Evolutionary conservation across 1,284 basidiomycete species (phyloP).

Genomic region (Cryptococcus depauperatus): DNA sequence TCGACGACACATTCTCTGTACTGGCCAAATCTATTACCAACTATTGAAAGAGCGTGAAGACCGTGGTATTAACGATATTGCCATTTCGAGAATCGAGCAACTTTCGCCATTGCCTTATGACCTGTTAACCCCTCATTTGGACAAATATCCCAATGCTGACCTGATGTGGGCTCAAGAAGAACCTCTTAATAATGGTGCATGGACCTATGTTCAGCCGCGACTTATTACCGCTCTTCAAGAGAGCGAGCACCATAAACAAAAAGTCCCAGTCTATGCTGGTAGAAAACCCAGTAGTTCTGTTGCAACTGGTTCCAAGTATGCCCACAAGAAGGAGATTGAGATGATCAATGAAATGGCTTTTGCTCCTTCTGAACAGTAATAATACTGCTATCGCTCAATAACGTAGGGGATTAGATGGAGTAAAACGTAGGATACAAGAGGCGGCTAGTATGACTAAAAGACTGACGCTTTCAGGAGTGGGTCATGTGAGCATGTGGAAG

Average conservation of each 20-base stretch:
- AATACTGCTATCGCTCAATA: too few species aligned
- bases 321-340: constrained; percentile 80
- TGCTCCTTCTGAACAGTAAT: constrained; percentile 6
- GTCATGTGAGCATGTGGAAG: background rate
- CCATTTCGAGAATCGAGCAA: constrained; percentile 90
- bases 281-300: constrained; percentile 73
- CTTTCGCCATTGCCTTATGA: constrained; percentile 95
- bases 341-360: constrained; percentile 54
- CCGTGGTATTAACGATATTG: constrained; percentile 81
- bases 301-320: constrained; percentile 50
- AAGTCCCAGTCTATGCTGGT: constrained; percentile 77
- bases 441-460: background rate
- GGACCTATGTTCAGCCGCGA: constrained; percentile 85
- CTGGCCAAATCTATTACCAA: constrained; percentile 88
- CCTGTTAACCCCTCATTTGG: constrained; percentile 76
- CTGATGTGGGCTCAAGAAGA: constrained; percentile 80
- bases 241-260: constrained; percentile 83
- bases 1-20: constrained; percentile 80
- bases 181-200: constrained; percentile 86
- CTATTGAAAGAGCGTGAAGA: constrained; percentile 83
- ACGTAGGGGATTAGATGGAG: too few species aligned
- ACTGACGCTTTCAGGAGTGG: background rate
- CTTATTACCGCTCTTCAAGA: constrained; percentile 67
- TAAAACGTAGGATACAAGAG: background rate
- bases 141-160: constrained; percentile 92